Percentiles rank a stretch among this genome's conserved stretches.
These are phyloP conservation scores for Pontederia crassipes DNA, from an alignment of 176 grass and related monocot species.

Conservation along the genomic window DNA sequence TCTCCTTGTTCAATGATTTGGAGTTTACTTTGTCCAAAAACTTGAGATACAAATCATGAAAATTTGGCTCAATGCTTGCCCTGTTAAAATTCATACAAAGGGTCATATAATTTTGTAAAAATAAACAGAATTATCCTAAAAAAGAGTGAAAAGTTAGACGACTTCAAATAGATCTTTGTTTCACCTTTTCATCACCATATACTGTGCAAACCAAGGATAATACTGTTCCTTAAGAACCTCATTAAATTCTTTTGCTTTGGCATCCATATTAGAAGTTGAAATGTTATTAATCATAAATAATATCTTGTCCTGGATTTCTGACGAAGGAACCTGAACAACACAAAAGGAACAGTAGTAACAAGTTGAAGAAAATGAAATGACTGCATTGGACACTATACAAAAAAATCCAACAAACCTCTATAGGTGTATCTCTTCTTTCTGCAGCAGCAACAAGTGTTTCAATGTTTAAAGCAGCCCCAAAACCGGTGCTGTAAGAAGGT, in stretches of 20 bases:
- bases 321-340: constrained; percentile 51
- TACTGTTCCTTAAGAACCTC: constrained; percentile 70
- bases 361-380: not conserved
- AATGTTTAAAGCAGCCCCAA: constrained; percentile 90
- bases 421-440: constrained; percentile 72
- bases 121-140: constrained; percentile 2
- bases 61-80: constrained; percentile 97
- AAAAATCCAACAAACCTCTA: constrained; percentile 56
- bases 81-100: constrained; percentile 26
- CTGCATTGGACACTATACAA: constrained; percentile 10
- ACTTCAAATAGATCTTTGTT: not conserved
- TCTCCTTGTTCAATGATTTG: constrained; percentile 83
- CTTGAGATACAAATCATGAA: constrained; percentile 94
- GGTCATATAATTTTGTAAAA: not conserved
- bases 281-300: constrained; percentile 98
- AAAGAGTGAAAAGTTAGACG: constrained; percentile 12
- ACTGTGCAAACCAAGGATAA: constrained; percentile 88
- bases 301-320: constrained; percentile 94
- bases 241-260: constrained; percentile 83
- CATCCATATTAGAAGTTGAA: constrained; percentile 76
- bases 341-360: not conserved
- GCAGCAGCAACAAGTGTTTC: constrained; percentile 95
- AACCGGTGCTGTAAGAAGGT: constrained; percentile 62
- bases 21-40: constrained; percentile 85
- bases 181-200: constrained; percentile 99